Base-by-base conservation (phyloP, 805 yeast species). In the Myxozyma sirexii region DNA sequence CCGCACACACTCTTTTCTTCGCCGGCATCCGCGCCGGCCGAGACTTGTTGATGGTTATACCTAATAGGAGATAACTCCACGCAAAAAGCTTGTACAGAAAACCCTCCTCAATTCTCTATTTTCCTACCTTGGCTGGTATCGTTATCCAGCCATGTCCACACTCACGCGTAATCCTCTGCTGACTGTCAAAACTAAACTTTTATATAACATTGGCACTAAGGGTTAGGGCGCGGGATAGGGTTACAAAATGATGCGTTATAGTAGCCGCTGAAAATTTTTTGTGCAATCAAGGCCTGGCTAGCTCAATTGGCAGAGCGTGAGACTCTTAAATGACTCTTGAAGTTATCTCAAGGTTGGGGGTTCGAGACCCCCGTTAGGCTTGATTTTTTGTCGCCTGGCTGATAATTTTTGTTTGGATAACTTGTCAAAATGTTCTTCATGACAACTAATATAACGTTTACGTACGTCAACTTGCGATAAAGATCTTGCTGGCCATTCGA, bases 351-450 rank as follows among this genome's bases (percentile, higher is more conserved):
- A 46, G 50, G 50, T 46, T 46, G 50, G 50, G 50, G 50, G 50
- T 46, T 46, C 50, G 50, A 46, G 50, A 46, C 50, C 50, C 50
- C 50, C 50, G 50, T 46, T 46, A 46, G 50, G 50, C 50, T 46
- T 17, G 2, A 1, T 46, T 31, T 46, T 27, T 29, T 46, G 12
- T 26, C n/a, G 15, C 27, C 17, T 44, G 12, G 17, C 41, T 17
- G 12, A 37, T 37, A 10, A 10, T 43, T 43, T 43, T 43, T 43
- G 8, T 24, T 43, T 43, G 17, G 12, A 21, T 42, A 21, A 7
- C 8, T 6, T 42, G 21, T 42, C n/a, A n/a, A n/a, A n/a, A n/a
- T n/a, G n/a, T n/a, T n/a, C n/a, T n/a, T n/a, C n/a, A n/a, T n/a
- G n/a, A n/a, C n/a, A n/a, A n/a, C n/a, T n/a, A n/a, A n/a, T n/a